Conservation (phyloP, 805 yeast species). For the Wickerhamiella hasegawae region DNA sequence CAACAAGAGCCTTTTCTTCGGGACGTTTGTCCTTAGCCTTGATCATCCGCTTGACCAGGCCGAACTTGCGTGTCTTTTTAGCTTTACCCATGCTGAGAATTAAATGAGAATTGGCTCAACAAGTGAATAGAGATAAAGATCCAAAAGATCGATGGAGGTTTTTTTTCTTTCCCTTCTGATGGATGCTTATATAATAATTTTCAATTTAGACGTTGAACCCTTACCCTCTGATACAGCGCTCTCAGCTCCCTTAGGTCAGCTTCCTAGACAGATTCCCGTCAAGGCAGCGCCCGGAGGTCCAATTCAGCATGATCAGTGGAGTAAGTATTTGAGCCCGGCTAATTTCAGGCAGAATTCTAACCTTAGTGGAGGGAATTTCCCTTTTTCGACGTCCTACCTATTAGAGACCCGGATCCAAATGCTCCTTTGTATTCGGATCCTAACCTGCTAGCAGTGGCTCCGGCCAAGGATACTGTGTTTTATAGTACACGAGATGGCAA, state of each 20-base stretch:
- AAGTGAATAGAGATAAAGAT: too few relatives aligned
- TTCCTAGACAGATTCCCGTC: too few relatives aligned
- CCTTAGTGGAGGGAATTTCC: conserved; percentile 63
- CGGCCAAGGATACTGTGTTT: conserved; percentile 40
- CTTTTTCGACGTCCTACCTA: conserved; percentile 69
- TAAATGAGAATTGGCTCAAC: too few relatives aligned
- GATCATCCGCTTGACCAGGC: conserved; percentile 73
- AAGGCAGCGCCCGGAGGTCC: too few relatives aligned
- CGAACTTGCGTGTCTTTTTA: conserved; percentile 91
- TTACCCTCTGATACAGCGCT: not conserved
- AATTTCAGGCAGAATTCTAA: not conserved
- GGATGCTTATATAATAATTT: too few relatives aligned
- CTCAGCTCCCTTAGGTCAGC: not conserved
- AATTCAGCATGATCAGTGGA: not conserved
- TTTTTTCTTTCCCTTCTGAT: too few relatives aligned
- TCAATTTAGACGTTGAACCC: too few relatives aligned
- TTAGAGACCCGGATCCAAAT: conserved; percentile 63
- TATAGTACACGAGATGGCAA: conserved; percentile 38
- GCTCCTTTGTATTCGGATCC: conserved; percentile 69
- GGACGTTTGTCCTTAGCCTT: conserved; percentile 55
- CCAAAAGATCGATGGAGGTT: too few relatives aligned
- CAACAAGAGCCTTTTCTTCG: conserved; percentile 19
- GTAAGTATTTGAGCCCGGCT: too few relatives aligned
- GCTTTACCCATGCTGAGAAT: conserved; percentile 81
- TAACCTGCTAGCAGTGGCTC: conserved; percentile 43